Evolutionary conservation across 306 rosid species (phyloP).

Genomic region (Geum urbanum): DNA sequence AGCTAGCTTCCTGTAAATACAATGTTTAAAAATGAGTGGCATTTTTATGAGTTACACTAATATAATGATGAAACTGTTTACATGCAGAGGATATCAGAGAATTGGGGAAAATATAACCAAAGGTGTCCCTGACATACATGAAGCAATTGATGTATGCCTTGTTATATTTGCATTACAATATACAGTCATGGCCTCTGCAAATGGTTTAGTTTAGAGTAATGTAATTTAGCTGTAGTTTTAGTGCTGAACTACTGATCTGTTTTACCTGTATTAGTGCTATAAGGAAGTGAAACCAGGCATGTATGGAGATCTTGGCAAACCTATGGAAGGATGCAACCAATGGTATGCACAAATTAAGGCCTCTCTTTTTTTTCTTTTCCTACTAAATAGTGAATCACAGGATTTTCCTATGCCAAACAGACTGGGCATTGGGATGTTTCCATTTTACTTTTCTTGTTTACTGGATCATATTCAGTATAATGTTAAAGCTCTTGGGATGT

Average conservation of each 20-base stretch:
- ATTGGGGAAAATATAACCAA: slow-evolving; percentile 73
- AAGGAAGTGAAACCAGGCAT: slow-evolving; percentile 68
- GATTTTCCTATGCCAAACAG: not conserved
- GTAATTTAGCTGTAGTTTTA: not conserved
- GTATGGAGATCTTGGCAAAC: slow-evolving; percentile 83
- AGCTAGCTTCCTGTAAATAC: not conserved
- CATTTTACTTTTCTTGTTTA: not conserved
- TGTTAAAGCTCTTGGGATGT: not conserved
- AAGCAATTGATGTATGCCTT: slow-evolving; percentile 84
- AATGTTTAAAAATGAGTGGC: slow-evolving; percentile 4
- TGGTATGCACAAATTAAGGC: slow-evolving; percentile 52
- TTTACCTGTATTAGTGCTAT: slow-evolving; percentile 55
- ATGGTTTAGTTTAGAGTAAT: not conserved
- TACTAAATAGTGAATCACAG: not conserved
- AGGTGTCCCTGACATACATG: slow-evolving; percentile 85
- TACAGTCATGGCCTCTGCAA: slow-evolving; percentile 1
- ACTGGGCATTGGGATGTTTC: not conserved
- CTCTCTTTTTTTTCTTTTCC: not conserved
- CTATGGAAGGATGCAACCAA: slow-evolving; percentile 77
- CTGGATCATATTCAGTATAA: not conserved
- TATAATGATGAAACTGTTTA: slow-evolving; percentile 2
- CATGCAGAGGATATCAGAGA: slow-evolving; percentile 79
- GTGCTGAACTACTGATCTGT: slow-evolving; percentile 5
- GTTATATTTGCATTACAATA: slow-evolving; percentile 4
- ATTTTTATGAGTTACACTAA: slow-evolving; percentile 21